A percentile compares a stretch with the other conserved stretches of the same genome.
Conservation (phyloP, 768 basidiomycete species). For the Amanita pallidorosea region DNA sequence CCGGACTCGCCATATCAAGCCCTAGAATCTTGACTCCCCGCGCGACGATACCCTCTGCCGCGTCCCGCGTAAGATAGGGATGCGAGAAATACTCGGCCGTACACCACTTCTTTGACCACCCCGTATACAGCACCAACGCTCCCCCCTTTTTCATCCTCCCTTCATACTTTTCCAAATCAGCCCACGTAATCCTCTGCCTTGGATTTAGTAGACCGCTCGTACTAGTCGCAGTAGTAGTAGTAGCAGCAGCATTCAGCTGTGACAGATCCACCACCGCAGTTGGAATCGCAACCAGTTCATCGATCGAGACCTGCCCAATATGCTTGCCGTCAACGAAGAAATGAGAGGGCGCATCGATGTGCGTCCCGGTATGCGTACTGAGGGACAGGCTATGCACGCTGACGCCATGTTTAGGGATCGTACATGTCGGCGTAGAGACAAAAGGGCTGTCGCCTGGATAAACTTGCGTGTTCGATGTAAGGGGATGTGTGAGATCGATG, state of each 20-base stretch:
- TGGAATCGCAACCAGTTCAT: constrained; percentile 38
- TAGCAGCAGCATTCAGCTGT: background rate
- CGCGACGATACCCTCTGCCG: constrained; percentile 36
- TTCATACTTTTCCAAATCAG: constrained; percentile 25
- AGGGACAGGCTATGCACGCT: constrained; percentile 42
- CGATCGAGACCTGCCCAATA: constrained; percentile 47
- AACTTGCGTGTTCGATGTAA: constrained; percentile 31
- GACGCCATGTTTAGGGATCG: constrained; percentile 35
- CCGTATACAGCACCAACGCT: constrained; percentile 52
- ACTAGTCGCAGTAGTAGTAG: background rate
- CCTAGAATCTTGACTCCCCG: constrained; percentile 49
- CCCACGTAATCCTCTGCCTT: constrained; percentile 48
- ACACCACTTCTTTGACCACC: constrained; percentile 53
- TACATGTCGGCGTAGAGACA: constrained; percentile 23
- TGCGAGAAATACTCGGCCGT: constrained; percentile 44
- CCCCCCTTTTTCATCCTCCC: constrained; percentile 23
- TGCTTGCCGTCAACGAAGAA: constrained; percentile 48
- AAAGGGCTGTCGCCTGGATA: constrained; percentile 51
- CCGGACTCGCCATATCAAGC: constrained; percentile 56
- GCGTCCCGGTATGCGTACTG: constrained; percentile 68
- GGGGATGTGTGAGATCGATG: constrained; percentile 45
- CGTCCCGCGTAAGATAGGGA: constrained; percentile 48
- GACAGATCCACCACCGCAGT: constrained; percentile 43
- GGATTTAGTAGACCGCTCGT: constrained; percentile 3
- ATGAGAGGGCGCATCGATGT: constrained; percentile 72